Conservation (phyloP, 768 basidiomycete genomes). For the Podaxis pistillaris region DNA sequence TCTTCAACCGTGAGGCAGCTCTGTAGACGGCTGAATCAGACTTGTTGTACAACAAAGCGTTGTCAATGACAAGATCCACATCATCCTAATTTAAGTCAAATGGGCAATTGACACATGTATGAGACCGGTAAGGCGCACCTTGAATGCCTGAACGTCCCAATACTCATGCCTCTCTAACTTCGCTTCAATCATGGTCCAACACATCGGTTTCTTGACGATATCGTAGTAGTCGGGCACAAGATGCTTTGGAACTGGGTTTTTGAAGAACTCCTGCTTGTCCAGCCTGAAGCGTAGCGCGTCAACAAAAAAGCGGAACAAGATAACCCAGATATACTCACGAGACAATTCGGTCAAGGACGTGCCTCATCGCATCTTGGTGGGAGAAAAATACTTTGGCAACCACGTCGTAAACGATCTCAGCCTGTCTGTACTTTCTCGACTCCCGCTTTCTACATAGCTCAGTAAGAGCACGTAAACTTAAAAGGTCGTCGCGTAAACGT, state of each 20-base stretch:
- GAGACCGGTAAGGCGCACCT: slow-evolving; percentile 37
- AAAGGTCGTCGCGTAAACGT: slow-evolving; percentile 74
- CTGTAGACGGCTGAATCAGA: slow-evolving; percentile 69
- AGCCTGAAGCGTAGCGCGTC: slow-evolving; percentile 39
- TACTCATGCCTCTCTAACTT: slow-evolving; percentile 86
- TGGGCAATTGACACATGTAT: not conserved
- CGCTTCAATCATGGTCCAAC: slow-evolving; percentile 76
- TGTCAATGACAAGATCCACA: slow-evolving; percentile 77
- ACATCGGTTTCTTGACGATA: slow-evolving; percentile 84
- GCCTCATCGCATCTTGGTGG: slow-evolving; percentile 56
- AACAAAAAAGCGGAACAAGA: not conserved
- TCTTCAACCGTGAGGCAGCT: slow-evolving; percentile 62
- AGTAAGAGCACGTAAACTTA: slow-evolving; percentile 63
- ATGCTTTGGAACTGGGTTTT: slow-evolving; percentile 72
- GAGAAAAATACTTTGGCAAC: slow-evolving; percentile 66
- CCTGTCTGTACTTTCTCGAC: slow-evolving; percentile 70
- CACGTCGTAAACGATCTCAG: slow-evolving; percentile 63
- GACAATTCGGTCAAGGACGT: slow-evolving; percentile 68
- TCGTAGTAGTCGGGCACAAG: slow-evolving; percentile 92
- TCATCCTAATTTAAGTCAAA: slow-evolving; percentile 58
- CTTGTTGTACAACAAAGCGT: slow-evolving; percentile 86
- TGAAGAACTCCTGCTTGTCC: slow-evolving; percentile 76
- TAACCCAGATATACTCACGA: slow-evolving; percentile 42
- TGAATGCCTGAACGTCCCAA: slow-evolving; percentile 72
- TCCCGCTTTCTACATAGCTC: slow-evolving; percentile 77